Percentiles rank a stretch among this genome's conserved stretches.
Conservation (phyloP, 1,284 basidiomycete genomes). For the Leccinum subfulvum region DNA sequence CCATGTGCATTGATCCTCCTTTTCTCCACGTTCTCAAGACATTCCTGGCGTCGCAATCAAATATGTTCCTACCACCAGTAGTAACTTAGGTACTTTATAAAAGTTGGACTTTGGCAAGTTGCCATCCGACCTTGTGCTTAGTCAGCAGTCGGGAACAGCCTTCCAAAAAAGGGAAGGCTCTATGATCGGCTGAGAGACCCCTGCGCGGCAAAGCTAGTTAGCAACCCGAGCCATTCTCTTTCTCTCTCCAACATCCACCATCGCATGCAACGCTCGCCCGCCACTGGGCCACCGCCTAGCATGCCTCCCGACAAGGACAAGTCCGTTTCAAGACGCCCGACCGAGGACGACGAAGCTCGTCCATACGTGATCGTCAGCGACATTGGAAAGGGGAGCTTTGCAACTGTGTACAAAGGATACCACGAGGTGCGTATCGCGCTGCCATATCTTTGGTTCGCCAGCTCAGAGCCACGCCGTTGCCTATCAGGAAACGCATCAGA, state of each 20-base stretch:
- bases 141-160: conserved; percentile 25
- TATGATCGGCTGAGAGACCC: conserved; percentile 23
- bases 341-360: conserved; percentile 63
- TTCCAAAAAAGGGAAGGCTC: conserved; percentile 26
- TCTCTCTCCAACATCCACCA: conserved; percentile 12
- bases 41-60: not conserved
- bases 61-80: not conserved
- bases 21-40: not conserved
- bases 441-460: not conserved
- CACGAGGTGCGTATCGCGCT: conserved; percentile 62
- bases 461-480: conserved; percentile 11
- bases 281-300: conserved; percentile 17
- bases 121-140: not conserved
- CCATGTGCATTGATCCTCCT: not conserved
- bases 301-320: conserved; percentile 27
- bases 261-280: conserved; percentile 21
- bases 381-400: conserved; percentile 90
- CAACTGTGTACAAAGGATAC: conserved; percentile 93
- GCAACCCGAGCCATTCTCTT: conserved; percentile 19
- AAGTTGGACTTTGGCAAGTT: no score
- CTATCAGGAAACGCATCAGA: conserved; percentile 65
- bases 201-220: conserved; percentile 26
- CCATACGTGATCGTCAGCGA: conserved; percentile 74
- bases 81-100: no score
- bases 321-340: conserved; percentile 21